Conservation (phyloP, 2,329 filamentous ascomycete species). For the Hortaea sp. region DNA sequence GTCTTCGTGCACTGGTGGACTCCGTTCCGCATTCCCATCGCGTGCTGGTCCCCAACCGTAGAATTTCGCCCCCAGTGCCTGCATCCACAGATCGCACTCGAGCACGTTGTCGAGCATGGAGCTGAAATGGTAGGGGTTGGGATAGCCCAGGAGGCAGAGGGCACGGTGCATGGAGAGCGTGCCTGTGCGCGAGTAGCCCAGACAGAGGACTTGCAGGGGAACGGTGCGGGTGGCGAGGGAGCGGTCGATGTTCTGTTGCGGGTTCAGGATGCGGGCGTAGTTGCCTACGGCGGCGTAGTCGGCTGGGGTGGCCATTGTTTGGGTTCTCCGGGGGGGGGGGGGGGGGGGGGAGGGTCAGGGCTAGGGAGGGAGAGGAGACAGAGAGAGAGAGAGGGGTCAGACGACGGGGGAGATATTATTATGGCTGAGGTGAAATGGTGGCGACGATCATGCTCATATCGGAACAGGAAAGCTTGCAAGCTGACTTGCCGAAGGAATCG, state of each 20-base stretch:
- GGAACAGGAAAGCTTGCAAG: too few species aligned
- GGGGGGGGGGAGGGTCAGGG: neutral
- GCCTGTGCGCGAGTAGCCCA: conserved; percentile 16
- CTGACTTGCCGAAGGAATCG: too few species aligned
- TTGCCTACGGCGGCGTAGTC: conserved; percentile 10
- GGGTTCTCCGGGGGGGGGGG: neutral
- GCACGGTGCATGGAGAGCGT: conserved; percentile 15
- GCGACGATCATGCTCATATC: too few species aligned
- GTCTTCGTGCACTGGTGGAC: neutral
- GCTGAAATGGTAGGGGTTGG: conserved; percentile 12
- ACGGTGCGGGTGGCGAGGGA: conserved; percentile 5
- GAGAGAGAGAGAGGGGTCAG: too few species aligned
- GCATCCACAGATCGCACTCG: conserved; percentile 9
- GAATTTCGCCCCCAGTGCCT: conserved; percentile 7
- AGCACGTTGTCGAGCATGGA: conserved; percentile 8
- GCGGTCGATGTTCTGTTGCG: conserved; percentile 8
- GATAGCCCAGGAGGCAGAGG: conserved; percentile 11
- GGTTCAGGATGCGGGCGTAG: conserved; percentile 9
- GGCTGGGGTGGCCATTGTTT: conserved; percentile 8
- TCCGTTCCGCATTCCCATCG: too few species aligned
- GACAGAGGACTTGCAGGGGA: conserved; percentile 13
- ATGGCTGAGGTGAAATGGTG: too few species aligned
- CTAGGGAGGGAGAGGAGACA: too few species aligned
- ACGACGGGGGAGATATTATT: too few species aligned
- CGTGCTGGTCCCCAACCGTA: neutral